Percentiles rank a stretch among this genome's conserved stretches.
Evolutionary conservation across 768 basidiomycete species (phyloP).

Genomic region (Terana coerulea): DNA sequence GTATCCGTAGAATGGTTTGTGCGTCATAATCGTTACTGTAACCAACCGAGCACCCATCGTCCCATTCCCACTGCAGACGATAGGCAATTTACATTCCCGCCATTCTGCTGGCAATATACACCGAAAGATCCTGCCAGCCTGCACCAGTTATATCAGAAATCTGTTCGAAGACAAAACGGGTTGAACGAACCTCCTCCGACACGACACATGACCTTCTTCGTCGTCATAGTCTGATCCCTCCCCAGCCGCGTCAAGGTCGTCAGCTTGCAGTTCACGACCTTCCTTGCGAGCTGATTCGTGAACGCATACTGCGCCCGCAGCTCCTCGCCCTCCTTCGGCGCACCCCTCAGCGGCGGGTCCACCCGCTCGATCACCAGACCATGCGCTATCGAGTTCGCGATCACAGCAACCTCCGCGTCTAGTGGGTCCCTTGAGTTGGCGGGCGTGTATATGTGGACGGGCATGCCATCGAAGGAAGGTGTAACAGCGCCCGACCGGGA

Average conservation of each 20-base stretch:
- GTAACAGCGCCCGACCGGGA: slow-evolving; percentile 67
- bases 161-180: slow-evolving; percentile 23
- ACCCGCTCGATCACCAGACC: slow-evolving; percentile 75
- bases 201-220: slow-evolving; percentile 88
- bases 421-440: slow-evolving; percentile 73
- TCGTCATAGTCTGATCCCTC: slow-evolving; percentile 36
- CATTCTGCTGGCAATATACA: slow-evolving; percentile 15
- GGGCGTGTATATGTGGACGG: slow-evolving; percentile 61
- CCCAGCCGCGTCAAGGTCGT: slow-evolving; percentile 68
- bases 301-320: slow-evolving; percentile 83
- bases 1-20: neutral
- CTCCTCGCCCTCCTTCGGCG: slow-evolving; percentile 73
- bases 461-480: slow-evolving; percentile 42
- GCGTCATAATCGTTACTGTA: neutral
- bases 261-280: slow-evolving; percentile 75
- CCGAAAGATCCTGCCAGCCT: slow-evolving; percentile 16
- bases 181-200: slow-evolving; percentile 87
- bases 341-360: slow-evolving; percentile 65
- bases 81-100: slow-evolving; percentile 8
- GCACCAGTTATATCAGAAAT: too few species aligned
- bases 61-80: neutral
- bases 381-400: slow-evolving; percentile 76
- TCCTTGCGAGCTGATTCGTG: slow-evolving; percentile 66
- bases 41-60: neutral
- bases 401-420: slow-evolving; percentile 69